Percentiles rank a stretch among this genome's conserved stretches.
Evolutionary conservation across 768 basidiomycete species (phyloP).

Genomic region (Pleurotus ostreatus): DNA sequence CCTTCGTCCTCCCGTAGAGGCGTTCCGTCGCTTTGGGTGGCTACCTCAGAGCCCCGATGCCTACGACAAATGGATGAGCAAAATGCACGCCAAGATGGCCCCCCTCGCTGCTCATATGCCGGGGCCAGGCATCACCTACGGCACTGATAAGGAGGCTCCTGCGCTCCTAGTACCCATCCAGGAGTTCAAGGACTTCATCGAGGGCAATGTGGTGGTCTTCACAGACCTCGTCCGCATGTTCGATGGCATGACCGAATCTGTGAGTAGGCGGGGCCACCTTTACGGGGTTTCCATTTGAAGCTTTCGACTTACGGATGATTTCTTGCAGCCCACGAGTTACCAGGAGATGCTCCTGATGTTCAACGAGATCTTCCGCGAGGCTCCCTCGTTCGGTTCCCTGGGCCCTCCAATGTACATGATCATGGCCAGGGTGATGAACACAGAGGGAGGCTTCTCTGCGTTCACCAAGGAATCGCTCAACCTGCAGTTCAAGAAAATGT

Average conservation of each 20-base stretch:
- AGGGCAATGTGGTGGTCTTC: conserved; percentile 20
- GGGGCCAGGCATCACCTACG: neutral
- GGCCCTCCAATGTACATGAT: conserved; percentile 14
- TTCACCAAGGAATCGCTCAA: conserved; percentile 10
- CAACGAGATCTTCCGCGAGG: conserved; percentile 11
- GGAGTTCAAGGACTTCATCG: conserved; percentile 26
- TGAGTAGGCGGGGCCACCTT: neutral
- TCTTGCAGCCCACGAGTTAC: conserved; percentile 18
- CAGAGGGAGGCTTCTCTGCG: conserved; percentile 14
- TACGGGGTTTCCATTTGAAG: neutral
- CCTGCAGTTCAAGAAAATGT: conserved; percentile 11
- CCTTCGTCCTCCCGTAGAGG: neutral
- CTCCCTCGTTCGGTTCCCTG: conserved; percentile 9
- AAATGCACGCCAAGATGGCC: neutral
- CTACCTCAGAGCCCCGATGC: conserved; percentile 1
- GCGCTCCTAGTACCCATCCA: conserved; percentile 10
- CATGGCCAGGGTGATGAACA: conserved; percentile 14
- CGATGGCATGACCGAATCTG: conserved; percentile 6
- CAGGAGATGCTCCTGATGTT: conserved; percentile 9
- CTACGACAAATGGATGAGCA: conserved; percentile 1
- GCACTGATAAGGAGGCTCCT: neutral
- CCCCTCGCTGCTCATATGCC: neutral
- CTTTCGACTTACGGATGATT: conserved; percentile 20
- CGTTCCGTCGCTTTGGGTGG: conserved; percentile 1
- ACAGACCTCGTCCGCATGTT: conserved; percentile 33